These are phyloP conservation scores for Phallus indusiatus DNA, from an alignment of 768 basidiomycete genomes.

Conservation along the genomic window DNA sequence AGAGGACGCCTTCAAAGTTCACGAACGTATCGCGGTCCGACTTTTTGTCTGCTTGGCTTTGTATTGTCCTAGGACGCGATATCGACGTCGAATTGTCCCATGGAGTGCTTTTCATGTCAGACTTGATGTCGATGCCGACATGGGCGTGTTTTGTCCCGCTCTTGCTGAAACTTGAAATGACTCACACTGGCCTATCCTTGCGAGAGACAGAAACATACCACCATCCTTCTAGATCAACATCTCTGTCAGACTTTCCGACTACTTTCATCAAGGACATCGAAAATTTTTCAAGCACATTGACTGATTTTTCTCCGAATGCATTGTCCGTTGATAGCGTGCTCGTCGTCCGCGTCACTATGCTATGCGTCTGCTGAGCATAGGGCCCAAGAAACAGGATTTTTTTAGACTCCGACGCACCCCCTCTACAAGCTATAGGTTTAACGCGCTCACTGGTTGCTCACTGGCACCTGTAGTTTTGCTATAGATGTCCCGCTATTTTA, in stretches of 20 bases:
- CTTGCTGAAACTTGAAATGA: too few relatives aligned
- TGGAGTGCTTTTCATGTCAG: too few relatives aligned
- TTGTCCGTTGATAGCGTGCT: constrained; percentile 33
- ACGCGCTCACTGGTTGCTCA: too few relatives aligned
- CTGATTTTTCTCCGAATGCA: too few relatives aligned
- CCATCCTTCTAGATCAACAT: constrained; percentile 84
- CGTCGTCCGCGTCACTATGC: too few relatives aligned
- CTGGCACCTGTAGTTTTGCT: too few relatives aligned
- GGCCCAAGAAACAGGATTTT: not conserved
- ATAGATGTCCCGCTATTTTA: too few relatives aligned
- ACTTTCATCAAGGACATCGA: too few relatives aligned
- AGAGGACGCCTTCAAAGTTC: constrained; percentile 85
- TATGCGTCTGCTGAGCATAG: not conserved
- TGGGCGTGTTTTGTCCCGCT: not conserved
- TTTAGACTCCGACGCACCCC: not conserved
- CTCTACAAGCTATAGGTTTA: too few relatives aligned
- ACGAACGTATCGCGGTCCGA: constrained; percentile 70
- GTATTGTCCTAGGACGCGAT: constrained; percentile 81
- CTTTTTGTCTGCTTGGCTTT: constrained; percentile 82
- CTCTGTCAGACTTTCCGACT: constrained; percentile 85
- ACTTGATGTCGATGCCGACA: too few relatives aligned
- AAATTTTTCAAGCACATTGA: too few relatives aligned
- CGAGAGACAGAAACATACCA: constrained; percentile 71
- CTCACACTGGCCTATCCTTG: not conserved
- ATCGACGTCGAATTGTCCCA: constrained; percentile 30